Evolutionary conservation across 106 monocot species (phyloP).

Genomic region (Allium fistulosum): DNA sequence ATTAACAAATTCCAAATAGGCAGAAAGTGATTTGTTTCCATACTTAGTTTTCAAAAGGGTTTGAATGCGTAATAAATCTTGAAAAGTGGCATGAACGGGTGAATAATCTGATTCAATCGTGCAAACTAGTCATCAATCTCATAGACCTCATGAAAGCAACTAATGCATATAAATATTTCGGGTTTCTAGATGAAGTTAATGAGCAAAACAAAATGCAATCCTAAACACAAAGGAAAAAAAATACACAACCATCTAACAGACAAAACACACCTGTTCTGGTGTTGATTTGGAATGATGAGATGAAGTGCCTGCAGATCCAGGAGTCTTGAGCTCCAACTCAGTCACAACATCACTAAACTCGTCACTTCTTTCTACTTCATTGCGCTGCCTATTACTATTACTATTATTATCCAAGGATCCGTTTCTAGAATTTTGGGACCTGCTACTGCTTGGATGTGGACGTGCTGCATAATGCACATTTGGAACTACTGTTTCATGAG

Average conservation of each 20-base stretch:
- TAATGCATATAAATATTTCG: too few species aligned
- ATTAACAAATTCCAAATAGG: too few species aligned
- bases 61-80: too few species aligned
- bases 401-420: slow-evolving; percentile 18
- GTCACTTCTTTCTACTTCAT: slow-evolving; percentile 34
- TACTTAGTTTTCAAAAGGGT: too few species aligned
- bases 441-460: slow-evolving; percentile 25
- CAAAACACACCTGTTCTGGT: slow-evolving; percentile 30
- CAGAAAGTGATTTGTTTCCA: too few species aligned
- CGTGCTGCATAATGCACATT: slow-evolving; percentile 26
- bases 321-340: slow-evolving; percentile 93
- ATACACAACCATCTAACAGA: background rate
- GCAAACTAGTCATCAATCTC: too few species aligned
- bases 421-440: slow-evolving; percentile 40
- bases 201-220: background rate
- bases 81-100: too few species aligned
- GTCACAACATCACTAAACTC: slow-evolving; percentile 78
- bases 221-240: background rate
- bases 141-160: too few species aligned
- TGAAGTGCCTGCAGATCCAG: slow-evolving; percentile 47
- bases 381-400: slow-evolving; percentile 1
- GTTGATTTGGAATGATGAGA: slow-evolving; percentile 30
- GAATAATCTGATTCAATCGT: too few species aligned
- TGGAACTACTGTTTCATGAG: slow-evolving; percentile 17
- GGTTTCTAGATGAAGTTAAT: background rate